phyloP scores from a whole-genome alignment of 192 early-diverging fungal genomes.

The Irineochytrium annulatum region DNA sequence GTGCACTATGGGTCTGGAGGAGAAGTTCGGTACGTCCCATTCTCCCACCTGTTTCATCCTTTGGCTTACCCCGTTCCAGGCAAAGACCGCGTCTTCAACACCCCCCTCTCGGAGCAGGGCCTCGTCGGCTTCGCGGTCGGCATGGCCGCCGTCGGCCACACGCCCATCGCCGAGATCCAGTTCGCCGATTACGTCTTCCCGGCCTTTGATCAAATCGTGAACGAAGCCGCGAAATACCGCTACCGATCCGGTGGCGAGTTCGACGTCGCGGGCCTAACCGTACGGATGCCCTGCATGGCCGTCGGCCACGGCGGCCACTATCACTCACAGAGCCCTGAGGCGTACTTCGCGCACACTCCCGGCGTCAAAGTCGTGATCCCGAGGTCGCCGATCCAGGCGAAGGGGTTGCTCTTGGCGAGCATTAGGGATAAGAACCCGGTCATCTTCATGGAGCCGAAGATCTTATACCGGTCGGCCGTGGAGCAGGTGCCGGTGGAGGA shows the following conservation, averaged over 20 bases:
- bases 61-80: slow-evolving; percentile 29
- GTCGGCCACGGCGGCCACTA: slow-evolving; percentile 98
- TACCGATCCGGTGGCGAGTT: slow-evolving; percentile 93
- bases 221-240: slow-evolving; percentile 96
- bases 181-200: slow-evolving; percentile 99
- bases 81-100: slow-evolving; percentile 91
- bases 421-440: slow-evolving; percentile 91
- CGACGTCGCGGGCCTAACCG: slow-evolving; percentile 82
- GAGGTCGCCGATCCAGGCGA: slow-evolving; percentile 89
- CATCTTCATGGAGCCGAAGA: slow-evolving; percentile 96
- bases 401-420: slow-evolving; percentile 84
- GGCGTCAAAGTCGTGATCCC: slow-evolving; percentile 91
- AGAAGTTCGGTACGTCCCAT: slow-evolving; percentile 69
- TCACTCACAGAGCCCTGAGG: slow-evolving; percentile 92
- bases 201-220: slow-evolving; percentile 97
- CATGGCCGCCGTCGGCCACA: slow-evolving; percentile 89
- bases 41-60: no score
- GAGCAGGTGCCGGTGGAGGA: slow-evolving; percentile 92
- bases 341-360: slow-evolving; percentile 90
- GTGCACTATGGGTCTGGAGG: slow-evolving; percentile 83
- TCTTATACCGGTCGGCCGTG: slow-evolving; percentile 89
- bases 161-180: slow-evolving; percentile 97
- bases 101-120: slow-evolving; percentile 92
- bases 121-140: slow-evolving; percentile 95
- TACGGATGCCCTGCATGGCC: slow-evolving; percentile 86